Evolutionary conservation across 2,329 filamentous ascomycete genomes (phyloP), one percentile per base, ranked within the genome.

Genomic region (Gaeumannomyces sp.): DNA sequence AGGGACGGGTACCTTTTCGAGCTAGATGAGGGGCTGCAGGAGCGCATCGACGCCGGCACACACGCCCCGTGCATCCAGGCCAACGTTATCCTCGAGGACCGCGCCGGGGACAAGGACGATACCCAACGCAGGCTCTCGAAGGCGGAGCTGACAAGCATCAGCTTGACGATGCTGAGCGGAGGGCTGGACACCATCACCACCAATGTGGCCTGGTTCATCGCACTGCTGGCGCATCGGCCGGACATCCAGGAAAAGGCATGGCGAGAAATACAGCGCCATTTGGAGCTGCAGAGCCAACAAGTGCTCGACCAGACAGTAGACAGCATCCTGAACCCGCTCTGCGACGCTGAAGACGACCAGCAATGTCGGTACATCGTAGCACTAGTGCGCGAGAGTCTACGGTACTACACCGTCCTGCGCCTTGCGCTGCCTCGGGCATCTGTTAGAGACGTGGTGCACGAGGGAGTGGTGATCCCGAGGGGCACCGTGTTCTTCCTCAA

Each of bases 121-220:
- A 29, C 33, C 2, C 28, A 11, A 14, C 31, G 25, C 13, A n/a
- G 50, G 25, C 29, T 64, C 25, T 45, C 14, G 4, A 7, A 64
- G 90, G 89, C 85, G 16, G 91, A 93, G 74, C 82, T 93, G 62
- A 92, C 90, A 75, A 91, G 89, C 29, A 63, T 63, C 28, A 63
- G 61, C 53, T 28, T 95, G 29, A 92, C 90, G 29, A 90, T 90
- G 87, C 76, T 90, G 5, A 87, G 85, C 0, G 87, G 87, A 0
- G 87, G 87, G 0, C 76, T 90, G 4, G 87, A 90, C 67, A 90
- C 88, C 0, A 81, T 90, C 50, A 88, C 86, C 1, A 89, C 86
- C 0, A 77, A 87, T 6, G 82, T 89, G 1, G 84, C 86, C 5
- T 89, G 87, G 87, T 86, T 84, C 69, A 79, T 89, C 62, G 85